These are phyloP conservation scores for Debaryomyces robertsiae DNA, from an alignment of 1,139 yeast species.

Conservation along the genomic window DNA sequence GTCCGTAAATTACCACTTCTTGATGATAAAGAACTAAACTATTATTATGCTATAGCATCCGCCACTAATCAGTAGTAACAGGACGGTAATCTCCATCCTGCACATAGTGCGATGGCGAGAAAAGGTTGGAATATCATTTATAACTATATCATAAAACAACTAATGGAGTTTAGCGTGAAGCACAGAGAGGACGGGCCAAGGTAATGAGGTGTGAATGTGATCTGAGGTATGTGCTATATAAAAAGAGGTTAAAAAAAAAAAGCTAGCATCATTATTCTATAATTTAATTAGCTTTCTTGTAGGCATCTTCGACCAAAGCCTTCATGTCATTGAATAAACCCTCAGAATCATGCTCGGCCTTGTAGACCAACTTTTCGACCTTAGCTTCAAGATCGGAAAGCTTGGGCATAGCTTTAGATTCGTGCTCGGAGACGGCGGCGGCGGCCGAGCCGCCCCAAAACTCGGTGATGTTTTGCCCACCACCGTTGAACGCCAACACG, in stretches of 20 bases:
- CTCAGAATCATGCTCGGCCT: conserved; percentile 21
- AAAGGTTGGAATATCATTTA: background rate
- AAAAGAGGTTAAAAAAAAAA: background rate
- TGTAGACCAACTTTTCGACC: conserved; percentile 24
- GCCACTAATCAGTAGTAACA: conserved; percentile 4
- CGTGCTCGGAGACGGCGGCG: conserved; percentile 8
- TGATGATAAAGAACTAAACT: background rate
- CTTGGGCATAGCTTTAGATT: conserved; percentile 9
- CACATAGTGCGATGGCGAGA: conserved; percentile 1
- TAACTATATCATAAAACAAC: background rate
- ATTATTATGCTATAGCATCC: background rate
- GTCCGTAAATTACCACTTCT: background rate
- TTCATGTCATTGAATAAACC: conserved; percentile 22
- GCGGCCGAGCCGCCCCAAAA: conserved; percentile 57
- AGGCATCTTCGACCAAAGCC: conserved; percentile 25
- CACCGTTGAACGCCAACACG: conserved; percentile 90
- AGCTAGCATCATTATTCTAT: background rate
- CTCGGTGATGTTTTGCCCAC: conserved; percentile 72
- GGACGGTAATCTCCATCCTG: background rate
- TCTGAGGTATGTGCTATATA: background rate
- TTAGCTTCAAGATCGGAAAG: conserved; percentile 19
- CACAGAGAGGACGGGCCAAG: background rate
- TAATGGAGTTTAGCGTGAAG: background rate
- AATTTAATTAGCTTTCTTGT: conserved; percentile 13
- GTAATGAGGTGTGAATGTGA: background rate